A percentile compares a stretch with the other conserved stretches of the same genome.
Evolutionary conservation across 441 rosid species (phyloP).

Genomic region (Hura crepitans): DNA sequence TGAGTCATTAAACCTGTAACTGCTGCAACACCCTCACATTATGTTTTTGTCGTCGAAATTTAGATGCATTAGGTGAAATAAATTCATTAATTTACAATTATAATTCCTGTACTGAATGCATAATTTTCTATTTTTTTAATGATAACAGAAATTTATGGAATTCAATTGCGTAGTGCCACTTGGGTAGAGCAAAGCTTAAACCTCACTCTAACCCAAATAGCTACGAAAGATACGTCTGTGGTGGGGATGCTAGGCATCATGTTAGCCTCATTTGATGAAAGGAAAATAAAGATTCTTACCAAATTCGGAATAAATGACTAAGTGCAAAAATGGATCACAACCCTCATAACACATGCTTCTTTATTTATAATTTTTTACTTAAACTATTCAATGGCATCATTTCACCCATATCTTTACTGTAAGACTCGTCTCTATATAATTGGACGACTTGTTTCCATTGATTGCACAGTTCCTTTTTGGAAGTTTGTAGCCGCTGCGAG

Average conservation of each 20-base stretch:
- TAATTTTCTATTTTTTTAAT: not conserved
- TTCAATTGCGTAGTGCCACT: not conserved
- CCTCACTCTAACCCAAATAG: slow-evolving; percentile 8
- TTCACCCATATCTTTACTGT: slow-evolving; percentile 1
- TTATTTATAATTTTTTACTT: not conserved
- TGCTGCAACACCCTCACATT: no score
- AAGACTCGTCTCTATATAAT: slow-evolving; percentile 22
- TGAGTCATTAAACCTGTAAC: no score
- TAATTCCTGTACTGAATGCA: not conserved
- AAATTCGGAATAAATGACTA: not conserved
- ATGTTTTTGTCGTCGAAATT: no score
- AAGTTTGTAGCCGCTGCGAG: slow-evolving; percentile 37
- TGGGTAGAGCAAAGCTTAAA: slow-evolving; percentile 14
- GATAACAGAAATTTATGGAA: not conserved
- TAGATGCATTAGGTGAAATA: not conserved
- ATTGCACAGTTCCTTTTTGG: slow-evolving; percentile 33
- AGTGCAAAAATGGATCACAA: slow-evolving; percentile 8
- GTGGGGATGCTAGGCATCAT: not conserved
- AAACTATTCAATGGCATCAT: slow-evolving; percentile 26
- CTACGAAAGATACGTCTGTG: not conserved
- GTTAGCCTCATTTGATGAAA: not conserved
- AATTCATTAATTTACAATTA: not conserved
- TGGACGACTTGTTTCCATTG: slow-evolving; percentile 18
- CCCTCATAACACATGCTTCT: not conserved
- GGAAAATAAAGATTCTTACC: not conserved